Percentiles rank a stretch among this genome's conserved stretches.
phyloP scores from a whole-genome alignment of 2,329 filamentous ascomycete species.

The Aspergillus intermedius region DNA sequence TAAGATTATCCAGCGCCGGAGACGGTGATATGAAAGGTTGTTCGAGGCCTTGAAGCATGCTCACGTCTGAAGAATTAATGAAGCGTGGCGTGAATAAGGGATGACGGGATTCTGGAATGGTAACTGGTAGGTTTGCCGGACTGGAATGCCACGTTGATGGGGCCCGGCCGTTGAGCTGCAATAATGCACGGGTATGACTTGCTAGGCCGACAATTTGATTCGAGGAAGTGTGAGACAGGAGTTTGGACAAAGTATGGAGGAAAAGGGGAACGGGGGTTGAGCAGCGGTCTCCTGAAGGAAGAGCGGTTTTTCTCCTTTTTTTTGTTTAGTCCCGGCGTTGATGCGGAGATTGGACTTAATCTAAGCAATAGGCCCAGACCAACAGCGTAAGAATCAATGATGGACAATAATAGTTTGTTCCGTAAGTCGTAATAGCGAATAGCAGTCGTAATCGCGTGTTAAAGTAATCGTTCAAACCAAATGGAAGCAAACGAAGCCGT shows the following conservation, averaged over 20 bases:
- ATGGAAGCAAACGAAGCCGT: too few species aligned
- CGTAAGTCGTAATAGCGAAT: neutral
- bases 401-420: neutral
- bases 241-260: neutral
- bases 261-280: neutral
- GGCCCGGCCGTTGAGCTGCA: slow-evolving; percentile 10
- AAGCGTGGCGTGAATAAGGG: slow-evolving; percentile 8
- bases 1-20: slow-evolving; percentile 8
- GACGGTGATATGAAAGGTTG: slow-evolving; percentile 13
- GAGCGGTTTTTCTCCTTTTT: neutral
- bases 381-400: neutral
- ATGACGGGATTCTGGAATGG: slow-evolving; percentile 14
- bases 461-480: too few species aligned
- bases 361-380: neutral
- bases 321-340: neutral
- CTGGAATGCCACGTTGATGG: slow-evolving; percentile 28
- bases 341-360: neutral
- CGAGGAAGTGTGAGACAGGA: neutral
- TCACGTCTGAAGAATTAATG: slow-evolving; percentile 9
- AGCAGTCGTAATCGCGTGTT: neutral
- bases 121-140: slow-evolving; percentile 11
- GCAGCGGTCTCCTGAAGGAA: neutral
- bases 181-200: slow-evolving; percentile 13
- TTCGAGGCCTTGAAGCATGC: slow-evolving; percentile 10
- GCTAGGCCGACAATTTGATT: neutral